A percentile compares a stretch with the other conserved stretches of the same genome.
phyloP scores from a whole-genome alignment of 805 yeast species.

The Wickerhamiella cacticola region DNA sequence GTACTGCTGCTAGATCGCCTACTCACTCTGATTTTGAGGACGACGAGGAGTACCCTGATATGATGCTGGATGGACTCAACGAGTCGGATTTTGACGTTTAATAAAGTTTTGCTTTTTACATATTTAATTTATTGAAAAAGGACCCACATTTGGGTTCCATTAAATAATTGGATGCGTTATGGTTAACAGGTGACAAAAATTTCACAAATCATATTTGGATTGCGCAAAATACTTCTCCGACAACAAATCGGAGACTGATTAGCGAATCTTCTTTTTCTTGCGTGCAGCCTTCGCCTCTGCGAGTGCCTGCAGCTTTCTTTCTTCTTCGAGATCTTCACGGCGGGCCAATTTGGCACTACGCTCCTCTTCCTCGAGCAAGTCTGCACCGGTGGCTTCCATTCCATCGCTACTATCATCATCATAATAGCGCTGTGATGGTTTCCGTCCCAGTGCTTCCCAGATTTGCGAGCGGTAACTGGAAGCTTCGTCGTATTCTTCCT shows the following conservation, averaged over 20 bases:
- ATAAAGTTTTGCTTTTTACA: not conserved
- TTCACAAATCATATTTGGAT: too few relatives aligned
- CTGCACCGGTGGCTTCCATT: conserved; percentile 94
- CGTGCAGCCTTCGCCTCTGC: conserved; percentile 35
- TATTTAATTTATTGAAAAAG: not conserved
- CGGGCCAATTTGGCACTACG: conserved; percentile 55
- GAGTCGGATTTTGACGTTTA: conserved; percentile 11
- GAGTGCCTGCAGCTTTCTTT: conserved; percentile 36
- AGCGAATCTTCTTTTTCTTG: conserved; percentile 7
- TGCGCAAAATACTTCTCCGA: too few relatives aligned
- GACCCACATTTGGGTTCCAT: not conserved
- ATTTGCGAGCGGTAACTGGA: conserved; percentile 70
- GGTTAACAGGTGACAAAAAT: too few relatives aligned
- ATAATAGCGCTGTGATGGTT: conserved; percentile 38
- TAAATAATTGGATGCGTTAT: too few relatives aligned
- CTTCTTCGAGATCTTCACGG: conserved; percentile 64
- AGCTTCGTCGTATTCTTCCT: conserved; percentile 34
- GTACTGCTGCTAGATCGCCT: not conserved
- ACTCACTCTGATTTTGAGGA: conserved; percentile 5
- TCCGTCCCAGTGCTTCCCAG: conserved; percentile 67
- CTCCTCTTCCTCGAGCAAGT: conserved; percentile 72
- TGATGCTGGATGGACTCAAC: conserved; percentile 8
- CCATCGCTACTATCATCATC: conserved; percentile 42
- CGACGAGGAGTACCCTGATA: conserved; percentile 7
- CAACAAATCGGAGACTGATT: too few relatives aligned